A percentile compares a stretch with the other conserved stretches of the same genome.
phyloP scores from a whole-genome alignment of 2,329 filamentous ascomycete genomes.

The Penicillium olsonii region DNA sequence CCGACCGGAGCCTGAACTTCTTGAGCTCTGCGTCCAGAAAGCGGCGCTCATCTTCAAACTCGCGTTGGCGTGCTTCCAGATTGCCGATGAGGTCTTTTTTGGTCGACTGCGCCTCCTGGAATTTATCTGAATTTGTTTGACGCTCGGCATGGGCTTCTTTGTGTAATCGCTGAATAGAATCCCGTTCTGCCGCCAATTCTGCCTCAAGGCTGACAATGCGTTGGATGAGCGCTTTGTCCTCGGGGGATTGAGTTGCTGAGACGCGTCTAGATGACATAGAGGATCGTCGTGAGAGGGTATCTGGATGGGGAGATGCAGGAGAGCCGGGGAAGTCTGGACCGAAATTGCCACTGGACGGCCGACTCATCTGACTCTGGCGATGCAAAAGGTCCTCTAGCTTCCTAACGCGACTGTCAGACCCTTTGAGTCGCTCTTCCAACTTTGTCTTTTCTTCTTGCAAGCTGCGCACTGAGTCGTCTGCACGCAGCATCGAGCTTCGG shows the following conservation, averaged over 20 bases:
- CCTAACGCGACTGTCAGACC: slow-evolving; percentile 85
- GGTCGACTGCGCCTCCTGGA: slow-evolving; percentile 85
- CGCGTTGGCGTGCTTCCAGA: slow-evolving; percentile 86
- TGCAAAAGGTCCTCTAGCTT: slow-evolving; percentile 91
- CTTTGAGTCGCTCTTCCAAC: slow-evolving; percentile 72
- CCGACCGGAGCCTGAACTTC: slow-evolving; percentile 72
- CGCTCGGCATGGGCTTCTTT: slow-evolving; percentile 65
- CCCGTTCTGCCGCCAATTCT: slow-evolving; percentile 73
- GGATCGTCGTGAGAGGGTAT: slow-evolving; percentile 55
- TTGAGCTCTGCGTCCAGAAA: slow-evolving; percentile 79
- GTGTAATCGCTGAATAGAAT: slow-evolving; percentile 66
- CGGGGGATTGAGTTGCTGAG: slow-evolving; percentile 60
- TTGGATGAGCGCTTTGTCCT: slow-evolving; percentile 63
- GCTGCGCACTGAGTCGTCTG: slow-evolving; percentile 76
- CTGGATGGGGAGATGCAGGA: slow-evolving; percentile 44
- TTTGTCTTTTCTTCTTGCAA: slow-evolving; percentile 82
- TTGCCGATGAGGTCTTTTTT: slow-evolving; percentile 95
- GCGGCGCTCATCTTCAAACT: slow-evolving; percentile 83
- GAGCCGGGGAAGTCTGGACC: slow-evolving; percentile 43
- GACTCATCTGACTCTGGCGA: slow-evolving; percentile 66
- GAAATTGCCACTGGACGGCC: slow-evolving; percentile 55
- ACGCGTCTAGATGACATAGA: slow-evolving; percentile 63
- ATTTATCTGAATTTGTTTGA: slow-evolving; percentile 63
- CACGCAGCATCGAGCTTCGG: slow-evolving; percentile 81
- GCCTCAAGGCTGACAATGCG: slow-evolving; percentile 71